Evolutionary conservation across 768 basidiomycete genomes (phyloP), one percentile per base, ranked within the genome.

Genomic region (Suillus tomentosus): DNA sequence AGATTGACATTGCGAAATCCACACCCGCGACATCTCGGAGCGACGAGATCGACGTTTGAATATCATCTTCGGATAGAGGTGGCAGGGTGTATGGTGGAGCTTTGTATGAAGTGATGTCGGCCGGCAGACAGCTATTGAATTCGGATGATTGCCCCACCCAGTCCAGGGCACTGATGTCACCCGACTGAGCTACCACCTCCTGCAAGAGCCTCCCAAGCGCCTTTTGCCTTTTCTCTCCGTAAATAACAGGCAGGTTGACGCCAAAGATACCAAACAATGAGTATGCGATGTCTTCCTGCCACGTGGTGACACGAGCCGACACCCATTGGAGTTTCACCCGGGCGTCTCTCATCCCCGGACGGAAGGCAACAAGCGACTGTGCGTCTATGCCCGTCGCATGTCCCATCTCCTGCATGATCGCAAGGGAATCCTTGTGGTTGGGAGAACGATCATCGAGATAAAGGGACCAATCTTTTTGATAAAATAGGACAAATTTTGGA

Each of bases 131-230:
- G n/a, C 45, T 47, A 47, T 47, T 47, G n/a, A 47, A 47, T n/a
- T 47, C 45, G n/a, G 45, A 47, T n/a, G 45, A n/a, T 47, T 47
- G 45, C 10, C 45, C 45, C 45, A 47, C 45, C 45, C 45, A 47
- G 8, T 47, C 45, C n/a, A 47, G 19, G 9, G 45, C 45, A n/a
- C 45, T 47, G n/a, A 47, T 47, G 45, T 47, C 45, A 4, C 45
- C 45, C 8, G 45, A 47, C 10, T n/a, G 45, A n/a, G 45, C 45
- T 11, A 47, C 45, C 3, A 47, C 10, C 45, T 47, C 45, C n/a
- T 47, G 45, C n/a, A 47, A 11, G 10, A 47, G 45, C 10, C 45
- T n/a, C n/a, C 45, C 45, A n/a, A 47, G 45, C 45, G 45, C 45
- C 9, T 11, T 47, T 4, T 47, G 45, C 45, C n/a, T 47, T 10